These are phyloP conservation scores for Tolypocladium paradoxum DNA, from an alignment of 2,329 filamentous ascomycete genomes.

Conservation along the genomic window DNA sequence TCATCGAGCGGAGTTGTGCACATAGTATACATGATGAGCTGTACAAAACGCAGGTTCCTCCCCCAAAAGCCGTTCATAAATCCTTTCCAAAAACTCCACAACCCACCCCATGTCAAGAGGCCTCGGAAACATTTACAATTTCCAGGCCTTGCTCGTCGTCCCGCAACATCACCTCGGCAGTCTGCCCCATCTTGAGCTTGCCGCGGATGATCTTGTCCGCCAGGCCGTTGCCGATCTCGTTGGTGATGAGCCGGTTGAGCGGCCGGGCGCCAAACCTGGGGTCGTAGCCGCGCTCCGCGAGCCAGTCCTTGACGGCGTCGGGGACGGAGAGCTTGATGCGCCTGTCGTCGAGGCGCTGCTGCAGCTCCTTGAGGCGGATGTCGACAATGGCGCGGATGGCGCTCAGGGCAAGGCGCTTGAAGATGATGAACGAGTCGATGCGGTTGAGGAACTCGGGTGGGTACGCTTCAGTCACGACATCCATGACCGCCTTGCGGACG, in stretches of 20 bases:
- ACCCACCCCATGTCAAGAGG: neutral
- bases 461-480: constrained; percentile 65
- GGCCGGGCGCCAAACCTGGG: constrained; percentile 85
- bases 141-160: constrained; percentile 48
- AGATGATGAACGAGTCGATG: constrained; percentile 94
- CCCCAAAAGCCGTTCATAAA: neutral
- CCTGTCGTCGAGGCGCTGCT: constrained; percentile 71
- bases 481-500: constrained; percentile 74
- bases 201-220: constrained; percentile 90
- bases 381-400: constrained; percentile 89
- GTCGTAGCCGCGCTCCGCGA: constrained; percentile 83
- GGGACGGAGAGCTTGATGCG: constrained; percentile 68
- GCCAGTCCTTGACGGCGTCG: constrained; percentile 68
- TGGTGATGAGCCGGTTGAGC: constrained; percentile 81
- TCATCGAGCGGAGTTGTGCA: neutral
- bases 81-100: neutral
- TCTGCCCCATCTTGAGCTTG: constrained; percentile 64
- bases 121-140: constrained; percentile 23
- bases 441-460: constrained; percentile 94
- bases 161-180: constrained; percentile 58
- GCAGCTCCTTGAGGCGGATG: constrained; percentile 77
- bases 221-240: constrained; percentile 77
- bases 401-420: constrained; percentile 69
- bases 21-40: rapidly evolving
- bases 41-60: neutral